Evolutionary conservation across 495 filamentous ascomycete species (phyloP).

Genomic region (Penicillium dipodomyicola): DNA sequence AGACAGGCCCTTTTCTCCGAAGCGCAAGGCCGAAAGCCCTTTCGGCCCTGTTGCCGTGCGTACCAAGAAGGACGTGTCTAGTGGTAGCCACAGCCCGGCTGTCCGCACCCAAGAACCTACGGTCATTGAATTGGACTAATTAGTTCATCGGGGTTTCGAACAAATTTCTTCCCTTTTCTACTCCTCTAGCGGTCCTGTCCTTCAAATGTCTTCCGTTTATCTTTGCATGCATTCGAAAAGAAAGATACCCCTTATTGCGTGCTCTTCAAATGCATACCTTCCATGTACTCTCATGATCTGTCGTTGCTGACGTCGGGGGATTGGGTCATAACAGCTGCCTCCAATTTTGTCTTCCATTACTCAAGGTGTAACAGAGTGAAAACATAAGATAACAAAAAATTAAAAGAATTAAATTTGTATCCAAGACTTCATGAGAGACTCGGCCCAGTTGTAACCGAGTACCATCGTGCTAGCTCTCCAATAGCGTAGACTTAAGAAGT

Average conservation of each 20-base stretch:
- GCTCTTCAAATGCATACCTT: background rate
- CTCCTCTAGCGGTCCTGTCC: background rate
- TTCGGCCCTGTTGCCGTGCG: background rate
- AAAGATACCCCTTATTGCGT: conserved; percentile 18
- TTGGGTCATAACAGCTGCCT: background rate
- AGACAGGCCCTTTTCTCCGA: conserved; percentile 1
- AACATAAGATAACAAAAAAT: background rate
- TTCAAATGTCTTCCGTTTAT: background rate
- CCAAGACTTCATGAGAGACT: background rate
- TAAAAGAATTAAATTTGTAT: too few species aligned
- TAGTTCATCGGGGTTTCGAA: background rate
- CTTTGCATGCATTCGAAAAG: conserved; percentile 13
- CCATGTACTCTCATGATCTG: background rate
- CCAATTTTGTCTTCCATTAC: background rate
- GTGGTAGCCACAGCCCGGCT: background rate
- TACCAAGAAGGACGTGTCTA: conserved; percentile 1
- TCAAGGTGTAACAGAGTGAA: background rate
- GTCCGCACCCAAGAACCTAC: conserved; percentile 11
- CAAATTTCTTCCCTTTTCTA: background rate
- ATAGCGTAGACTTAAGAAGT: background rate
- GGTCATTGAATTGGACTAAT: conserved; percentile 38
- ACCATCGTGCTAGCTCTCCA: background rate
- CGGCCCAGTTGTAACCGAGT: too few species aligned
- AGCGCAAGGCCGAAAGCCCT: conserved; percentile 19
- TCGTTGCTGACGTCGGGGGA: conserved; percentile 4